phyloP scores from a whole-genome alignment of 306 rosid genomes.

The Neltuma alba region DNA sequence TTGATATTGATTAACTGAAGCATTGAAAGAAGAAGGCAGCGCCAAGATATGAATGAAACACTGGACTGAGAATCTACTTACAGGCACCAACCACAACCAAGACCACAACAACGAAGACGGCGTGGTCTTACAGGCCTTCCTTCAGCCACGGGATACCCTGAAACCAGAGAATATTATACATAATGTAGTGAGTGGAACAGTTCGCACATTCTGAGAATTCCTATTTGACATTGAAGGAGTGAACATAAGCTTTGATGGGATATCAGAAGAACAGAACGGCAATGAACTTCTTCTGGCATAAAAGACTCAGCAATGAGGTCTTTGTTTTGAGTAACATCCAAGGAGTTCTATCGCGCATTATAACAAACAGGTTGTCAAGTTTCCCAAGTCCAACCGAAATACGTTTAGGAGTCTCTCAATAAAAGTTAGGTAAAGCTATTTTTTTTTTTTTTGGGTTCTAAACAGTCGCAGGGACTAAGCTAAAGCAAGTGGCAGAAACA shows the following conservation, averaged over 20 bases:
- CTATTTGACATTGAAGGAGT: neutral
- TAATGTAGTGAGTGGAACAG: neutral
- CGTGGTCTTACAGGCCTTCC: conserved; percentile 78
- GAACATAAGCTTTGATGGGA: neutral
- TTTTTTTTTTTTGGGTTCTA: too few species aligned
- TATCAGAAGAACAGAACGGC: neutral
- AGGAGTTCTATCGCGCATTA: neutral
- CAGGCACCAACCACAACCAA: conserved; percentile 90
- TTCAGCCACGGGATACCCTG: conserved; percentile 87
- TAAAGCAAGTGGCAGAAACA: neutral
- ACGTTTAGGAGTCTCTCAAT: neutral
- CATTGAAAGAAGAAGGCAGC: neutral
- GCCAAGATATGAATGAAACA: neutral
- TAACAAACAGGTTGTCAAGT: neutral
- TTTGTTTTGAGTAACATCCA: neutral
- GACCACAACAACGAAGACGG: conserved; percentile 91
- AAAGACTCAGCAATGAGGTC: neutral
- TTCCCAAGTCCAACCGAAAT: neutral
- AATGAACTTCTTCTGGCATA: neutral
- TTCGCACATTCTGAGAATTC: neutral
- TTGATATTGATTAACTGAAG: too few species aligned
- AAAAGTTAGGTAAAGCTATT: neutral
- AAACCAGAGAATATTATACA: conserved; percentile 29
- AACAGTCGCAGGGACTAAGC: neutral
- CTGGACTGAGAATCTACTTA: conserved; percentile 45